Evolutionary conservation across 192 early-diverging fungal species (phyloP).

Genomic region (Phycomyces blakesleeanus): DNA sequence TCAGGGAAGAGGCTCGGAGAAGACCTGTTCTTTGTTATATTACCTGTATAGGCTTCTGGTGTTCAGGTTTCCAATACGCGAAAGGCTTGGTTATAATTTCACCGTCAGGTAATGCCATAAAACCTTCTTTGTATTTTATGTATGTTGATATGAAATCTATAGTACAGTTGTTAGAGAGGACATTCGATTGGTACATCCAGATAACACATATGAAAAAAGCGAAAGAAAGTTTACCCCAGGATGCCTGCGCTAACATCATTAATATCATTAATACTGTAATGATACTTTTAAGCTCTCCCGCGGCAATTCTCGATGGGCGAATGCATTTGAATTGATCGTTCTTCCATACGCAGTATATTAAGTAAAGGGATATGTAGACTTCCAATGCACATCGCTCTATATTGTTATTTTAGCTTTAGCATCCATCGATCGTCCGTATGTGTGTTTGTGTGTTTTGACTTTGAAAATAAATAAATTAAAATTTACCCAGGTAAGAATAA

Average conservation of each 20-base stretch:
- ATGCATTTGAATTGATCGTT: constrained; percentile 25
- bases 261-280: constrained; percentile 30
- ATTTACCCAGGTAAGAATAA: constrained; percentile 29
- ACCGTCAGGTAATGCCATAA: constrained; percentile 2
- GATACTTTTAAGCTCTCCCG: constrained; percentile 30
- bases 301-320: constrained; percentile 3
- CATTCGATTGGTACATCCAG: neutral
- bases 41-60: constrained; percentile 21
- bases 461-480: too few species aligned
- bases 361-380: constrained; percentile 16
- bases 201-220: too few species aligned
- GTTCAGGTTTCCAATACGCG: constrained; percentile 11
- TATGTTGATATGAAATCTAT: constrained; percentile 28
- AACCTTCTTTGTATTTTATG: constrained; percentile 31
- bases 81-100: constrained; percentile 24
- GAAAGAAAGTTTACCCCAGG: constrained; percentile 21
- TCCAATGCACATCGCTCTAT: constrained; percentile 12
- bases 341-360: constrained; percentile 18
- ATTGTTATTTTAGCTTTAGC: neutral
- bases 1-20: neutral
- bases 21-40: neutral
- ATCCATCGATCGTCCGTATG: neutral
- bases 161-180: neutral
- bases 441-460: neutral
- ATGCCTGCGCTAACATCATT: constrained; percentile 22